Evolutionary conservation across 257 asterid species (phyloP), one percentile per base, ranked within the genome.

Genomic region (Coffea eugenioides): DNA sequence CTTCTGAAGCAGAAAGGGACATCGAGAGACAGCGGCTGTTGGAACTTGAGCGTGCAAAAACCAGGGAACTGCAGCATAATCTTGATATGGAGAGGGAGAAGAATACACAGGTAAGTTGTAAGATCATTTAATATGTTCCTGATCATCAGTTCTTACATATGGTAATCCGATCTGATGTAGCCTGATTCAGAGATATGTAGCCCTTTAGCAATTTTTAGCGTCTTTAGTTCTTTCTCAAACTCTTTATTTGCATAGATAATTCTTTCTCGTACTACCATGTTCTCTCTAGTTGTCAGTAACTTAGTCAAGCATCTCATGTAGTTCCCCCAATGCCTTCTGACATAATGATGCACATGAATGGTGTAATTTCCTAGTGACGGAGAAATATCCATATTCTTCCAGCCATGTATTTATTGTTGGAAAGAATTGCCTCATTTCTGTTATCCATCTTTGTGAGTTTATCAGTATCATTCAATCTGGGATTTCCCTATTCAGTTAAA

Each of bases 11-110:
- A 77, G 98, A 95, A 83, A 93, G 87, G 90, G 99, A 95, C 89
- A 89, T 92, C 59, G 96, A 93, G 89, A 90, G 99, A 82, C 97
- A 92, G 87, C 89, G 86, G 79, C 57, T 89, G 71, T 88, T 95
- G 88, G 99, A 92, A 84, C 88, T 88, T 80, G 99, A 95, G 85
- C 96, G 94, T 73, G 91, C 94, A 67, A 95, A 91, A 90, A 92
- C 99, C 69, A 87, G 95, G 85, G 97, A 95, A 84, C 90, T 95
- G 87, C 90, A 87, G 88, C 96, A 91, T 90, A 91, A 84, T 87
- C 96, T 95, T 87, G 99, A 95, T 57, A 85, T 95, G 84, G 99
- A 95, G 95, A 95, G 90, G 86, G 99, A 95, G 85, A 95, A 87
- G 92, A 97, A 89, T 83, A 85, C 92, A 61, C 99, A 95, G 97